These are phyloP conservation scores for Primulina tabacum DNA, from an alignment of 257 asterid species.

Conservation along the genomic window DNA sequence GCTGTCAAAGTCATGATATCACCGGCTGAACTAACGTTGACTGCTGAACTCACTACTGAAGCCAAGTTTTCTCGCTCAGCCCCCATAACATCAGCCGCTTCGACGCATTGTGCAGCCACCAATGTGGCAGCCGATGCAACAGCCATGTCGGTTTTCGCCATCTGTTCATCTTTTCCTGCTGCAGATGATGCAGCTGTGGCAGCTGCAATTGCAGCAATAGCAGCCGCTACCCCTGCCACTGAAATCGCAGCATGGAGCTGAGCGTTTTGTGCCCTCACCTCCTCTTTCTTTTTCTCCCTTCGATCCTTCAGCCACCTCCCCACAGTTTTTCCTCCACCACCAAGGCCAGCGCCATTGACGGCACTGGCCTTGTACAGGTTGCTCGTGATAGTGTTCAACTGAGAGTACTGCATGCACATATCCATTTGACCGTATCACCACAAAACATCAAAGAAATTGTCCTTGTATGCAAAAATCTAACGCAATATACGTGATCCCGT, in stretches of 20 bases:
- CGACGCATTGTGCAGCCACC: slow-evolving; percentile 97
- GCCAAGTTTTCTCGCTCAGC: slow-evolving; percentile 91
- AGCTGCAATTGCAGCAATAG: slow-evolving; percentile 95
- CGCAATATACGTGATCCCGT: not conserved
- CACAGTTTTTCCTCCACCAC: slow-evolving; percentile 77
- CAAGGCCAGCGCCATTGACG: slow-evolving; percentile 28
- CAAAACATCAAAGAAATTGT: not conserved
- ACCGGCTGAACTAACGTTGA: slow-evolving; percentile 83
- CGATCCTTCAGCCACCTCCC: slow-evolving; percentile 99
- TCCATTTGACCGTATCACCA: not conserved
- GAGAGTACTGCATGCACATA: slow-evolving; percentile 41
- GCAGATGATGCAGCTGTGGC: slow-evolving; percentile 89
- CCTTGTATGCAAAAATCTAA: not conserved
- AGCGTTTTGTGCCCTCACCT: slow-evolving; percentile 76
- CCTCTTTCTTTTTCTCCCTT: slow-evolving; percentile 93
- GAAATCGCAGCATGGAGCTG: slow-evolving; percentile 97
- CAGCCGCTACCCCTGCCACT: slow-evolving; percentile 93
- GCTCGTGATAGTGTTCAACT: slow-evolving; percentile 42
- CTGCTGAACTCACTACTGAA: slow-evolving; percentile 88
- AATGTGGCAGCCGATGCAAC: slow-evolving; percentile 95
- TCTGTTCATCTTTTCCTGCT: slow-evolving; percentile 63
- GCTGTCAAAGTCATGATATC: slow-evolving; percentile 97
- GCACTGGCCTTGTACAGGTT: slow-evolving; percentile 51
- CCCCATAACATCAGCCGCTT: slow-evolving; percentile 95
- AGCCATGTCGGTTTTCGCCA: slow-evolving; percentile 90